Evolutionary conservation across 2,329 filamentous ascomycete species (phyloP).

Genomic region (Fusarium tupiense): DNA sequence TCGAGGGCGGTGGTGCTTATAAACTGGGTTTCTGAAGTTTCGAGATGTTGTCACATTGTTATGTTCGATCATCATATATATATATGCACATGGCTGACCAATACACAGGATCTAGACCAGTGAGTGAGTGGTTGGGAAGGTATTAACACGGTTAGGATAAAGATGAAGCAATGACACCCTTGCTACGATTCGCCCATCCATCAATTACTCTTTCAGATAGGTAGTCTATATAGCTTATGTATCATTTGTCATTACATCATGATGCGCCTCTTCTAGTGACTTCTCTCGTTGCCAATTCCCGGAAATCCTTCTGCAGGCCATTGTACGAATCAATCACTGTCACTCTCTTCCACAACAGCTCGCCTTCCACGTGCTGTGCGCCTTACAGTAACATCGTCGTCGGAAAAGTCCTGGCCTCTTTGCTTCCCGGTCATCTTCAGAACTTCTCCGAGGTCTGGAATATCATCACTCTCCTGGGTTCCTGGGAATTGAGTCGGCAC

Average conservation of each 20-base stretch:
- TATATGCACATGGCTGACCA: constrained; percentile 26
- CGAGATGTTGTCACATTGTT: constrained; percentile 39
- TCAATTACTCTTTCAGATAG: constrained; percentile 15
- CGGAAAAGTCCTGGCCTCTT: constrained; percentile 16
- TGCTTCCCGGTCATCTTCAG: constrained; percentile 18
- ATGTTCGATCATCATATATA: background rate
- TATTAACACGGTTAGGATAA: background rate
- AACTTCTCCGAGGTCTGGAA: constrained; percentile 49
- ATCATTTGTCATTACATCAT: constrained; percentile 16
- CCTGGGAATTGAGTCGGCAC: constrained; percentile 51
- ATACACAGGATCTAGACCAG: constrained; percentile 18
- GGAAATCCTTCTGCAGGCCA: background rate
- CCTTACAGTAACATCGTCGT: constrained; percentile 28
- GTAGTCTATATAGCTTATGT: constrained; percentile 34
- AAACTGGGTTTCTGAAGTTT: constrained; percentile 57
- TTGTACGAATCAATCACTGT: constrained; percentile 42
- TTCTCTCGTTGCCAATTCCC: constrained; percentile 1
- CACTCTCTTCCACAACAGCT: constrained; percentile 46
- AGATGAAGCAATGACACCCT: background rate
- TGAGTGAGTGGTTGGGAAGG: background rate
- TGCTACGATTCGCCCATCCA: constrained; percentile 22
- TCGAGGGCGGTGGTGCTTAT: constrained; percentile 57
- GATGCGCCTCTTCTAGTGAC: background rate
- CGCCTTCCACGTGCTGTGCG: constrained; percentile 42
- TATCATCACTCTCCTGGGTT: constrained; percentile 55